phyloP scores from a whole-genome alignment of 75 land plant species.

The Larix kaempferi region DNA sequence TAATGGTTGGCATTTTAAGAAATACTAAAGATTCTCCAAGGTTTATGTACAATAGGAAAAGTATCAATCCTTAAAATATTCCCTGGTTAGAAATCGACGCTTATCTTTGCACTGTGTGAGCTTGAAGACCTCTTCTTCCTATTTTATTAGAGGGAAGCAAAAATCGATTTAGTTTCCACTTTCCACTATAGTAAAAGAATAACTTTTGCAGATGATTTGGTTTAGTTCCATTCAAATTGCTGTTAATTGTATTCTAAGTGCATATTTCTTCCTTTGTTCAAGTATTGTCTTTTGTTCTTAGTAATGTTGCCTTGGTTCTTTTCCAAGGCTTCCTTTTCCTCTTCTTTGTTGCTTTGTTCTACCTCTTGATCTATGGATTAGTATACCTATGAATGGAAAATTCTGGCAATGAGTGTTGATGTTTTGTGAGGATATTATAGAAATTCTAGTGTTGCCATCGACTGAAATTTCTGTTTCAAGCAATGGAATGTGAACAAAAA shows the following conservation, averaged over 20 bases:
- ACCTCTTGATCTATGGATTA: background rate
- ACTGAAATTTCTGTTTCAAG: too few species aligned
- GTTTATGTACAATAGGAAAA: too few species aligned
- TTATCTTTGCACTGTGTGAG: background rate
- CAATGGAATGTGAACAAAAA: too few species aligned
- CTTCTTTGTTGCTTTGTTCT: background rate
- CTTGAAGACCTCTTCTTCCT: conserved; percentile 1
- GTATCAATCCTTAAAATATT: too few species aligned
- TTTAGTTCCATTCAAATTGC: background rate
- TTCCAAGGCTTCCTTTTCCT: background rate
- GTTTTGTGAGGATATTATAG: too few species aligned
- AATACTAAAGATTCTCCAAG: too few species aligned
- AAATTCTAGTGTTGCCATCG: too few species aligned
- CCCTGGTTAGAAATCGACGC: background rate
- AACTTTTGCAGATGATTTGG: background rate
- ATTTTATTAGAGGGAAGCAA: background rate
- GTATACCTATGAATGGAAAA: too few species aligned
- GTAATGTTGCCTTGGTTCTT: background rate
- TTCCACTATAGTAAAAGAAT: background rate
- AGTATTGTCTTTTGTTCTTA: background rate
- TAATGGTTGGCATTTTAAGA: too few species aligned
- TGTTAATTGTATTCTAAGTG: background rate
- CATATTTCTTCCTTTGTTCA: background rate
- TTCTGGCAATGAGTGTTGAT: too few species aligned
- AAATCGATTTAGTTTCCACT: background rate